Conservation (phyloP, 2,329 filamentous ascomycete genomes). For the Colletotrichum cordylinicola region DNA sequence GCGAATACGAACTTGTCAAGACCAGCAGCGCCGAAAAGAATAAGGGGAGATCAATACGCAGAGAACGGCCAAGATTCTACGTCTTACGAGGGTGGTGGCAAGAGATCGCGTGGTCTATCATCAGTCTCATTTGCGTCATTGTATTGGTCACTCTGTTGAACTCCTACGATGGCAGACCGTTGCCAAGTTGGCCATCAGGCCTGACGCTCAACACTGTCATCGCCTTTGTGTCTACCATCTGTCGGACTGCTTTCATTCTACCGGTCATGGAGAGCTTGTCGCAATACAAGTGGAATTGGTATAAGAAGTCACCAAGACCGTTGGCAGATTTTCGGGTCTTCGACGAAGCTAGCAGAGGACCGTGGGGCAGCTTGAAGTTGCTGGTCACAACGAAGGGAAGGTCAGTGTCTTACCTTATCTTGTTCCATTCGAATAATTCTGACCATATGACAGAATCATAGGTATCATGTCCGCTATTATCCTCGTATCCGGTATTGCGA, state of each 20-base stretch:
- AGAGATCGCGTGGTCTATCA: background rate
- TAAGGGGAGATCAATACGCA: too few relatives aligned
- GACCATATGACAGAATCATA: background rate
- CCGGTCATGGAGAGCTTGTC: constrained; percentile 29
- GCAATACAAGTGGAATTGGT: constrained; percentile 26
- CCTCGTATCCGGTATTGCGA: constrained; percentile 18
- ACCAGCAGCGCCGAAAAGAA: background rate
- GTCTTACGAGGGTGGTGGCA: background rate
- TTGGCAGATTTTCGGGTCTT: constrained; percentile 20
- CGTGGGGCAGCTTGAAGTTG: constrained; percentile 22
- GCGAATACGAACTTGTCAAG: background rate
- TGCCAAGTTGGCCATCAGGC: constrained; percentile 27
- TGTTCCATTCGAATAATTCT: background rate
- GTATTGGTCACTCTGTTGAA: constrained; percentile 27
- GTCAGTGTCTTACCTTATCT: background rate
- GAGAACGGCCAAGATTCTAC: background rate
- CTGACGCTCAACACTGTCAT: constrained; percentile 33
- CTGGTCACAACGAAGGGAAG: background rate
- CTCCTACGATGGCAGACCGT: constrained; percentile 24
- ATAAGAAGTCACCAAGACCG: constrained; percentile 6
- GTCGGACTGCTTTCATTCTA: constrained; percentile 27
- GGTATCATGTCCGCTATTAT: constrained; percentile 6
- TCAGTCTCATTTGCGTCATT: background rate
- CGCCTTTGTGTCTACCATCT: constrained; percentile 30
- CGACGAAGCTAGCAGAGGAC: constrained; percentile 24